These are phyloP conservation scores for Kluyveromyces sp. DNA, from an alignment of 1,139 yeast species.

Conservation along the genomic window DNA sequence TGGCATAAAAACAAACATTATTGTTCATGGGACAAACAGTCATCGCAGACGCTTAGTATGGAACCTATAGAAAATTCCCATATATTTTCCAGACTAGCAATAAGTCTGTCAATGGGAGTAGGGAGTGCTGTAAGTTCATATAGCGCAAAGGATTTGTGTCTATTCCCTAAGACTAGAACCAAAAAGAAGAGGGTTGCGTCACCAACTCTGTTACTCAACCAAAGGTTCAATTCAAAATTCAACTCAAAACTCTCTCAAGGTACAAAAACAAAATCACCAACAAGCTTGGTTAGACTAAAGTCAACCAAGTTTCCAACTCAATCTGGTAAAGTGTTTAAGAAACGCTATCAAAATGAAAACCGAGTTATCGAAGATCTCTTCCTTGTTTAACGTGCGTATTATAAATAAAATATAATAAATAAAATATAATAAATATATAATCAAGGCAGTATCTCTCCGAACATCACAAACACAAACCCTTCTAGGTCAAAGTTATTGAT, in stretches of 20 bases:
- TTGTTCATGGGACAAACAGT: not conserved
- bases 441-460: constrained; percentile 2
- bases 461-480: constrained; percentile 2
- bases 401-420: constrained; percentile 1
- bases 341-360: not conserved
- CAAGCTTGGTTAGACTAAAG: not conserved
- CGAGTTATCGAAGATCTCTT: not conserved
- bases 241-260: not conserved
- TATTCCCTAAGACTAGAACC: not conserved
- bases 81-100: not conserved
- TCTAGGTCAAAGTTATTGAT: constrained; percentile 1
- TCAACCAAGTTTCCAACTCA: not conserved
- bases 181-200: not conserved
- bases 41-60: not conserved
- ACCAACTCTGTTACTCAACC: not conserved
- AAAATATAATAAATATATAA: not conserved
- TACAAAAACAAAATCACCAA: too few species aligned
- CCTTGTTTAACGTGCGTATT: too few species aligned
- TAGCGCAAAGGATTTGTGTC: not conserved
- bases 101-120: not conserved
- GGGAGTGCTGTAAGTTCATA: not conserved
- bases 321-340: not conserved
- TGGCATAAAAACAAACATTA: not conserved
- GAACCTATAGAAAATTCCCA: not conserved
- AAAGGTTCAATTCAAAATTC: not conserved